These are phyloP conservation scores for Leccinum fuscescens DNA, from an alignment of 1,284 basidiomycete genomes.

Conservation along the genomic window DNA sequence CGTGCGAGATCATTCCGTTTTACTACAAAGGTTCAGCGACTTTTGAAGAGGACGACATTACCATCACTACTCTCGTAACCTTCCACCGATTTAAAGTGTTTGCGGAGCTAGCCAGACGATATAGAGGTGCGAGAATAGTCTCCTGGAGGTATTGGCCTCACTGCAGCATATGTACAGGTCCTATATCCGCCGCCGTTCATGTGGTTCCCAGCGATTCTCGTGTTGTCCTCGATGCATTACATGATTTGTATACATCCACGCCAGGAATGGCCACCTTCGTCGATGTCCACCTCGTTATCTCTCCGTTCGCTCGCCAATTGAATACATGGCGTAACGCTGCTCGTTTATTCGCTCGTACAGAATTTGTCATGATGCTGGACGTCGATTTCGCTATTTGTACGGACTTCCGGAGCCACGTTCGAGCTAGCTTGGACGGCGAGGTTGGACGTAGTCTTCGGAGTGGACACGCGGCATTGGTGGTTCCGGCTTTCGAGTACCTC, in stretches of 20 bases:
- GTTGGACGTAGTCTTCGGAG: slow-evolving; percentile 41
- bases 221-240: slow-evolving; percentile 51
- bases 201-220: slow-evolving; percentile 42
- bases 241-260: slow-evolving; percentile 62
- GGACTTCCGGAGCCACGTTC: slow-evolving; percentile 62
- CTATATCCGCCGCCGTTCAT: slow-evolving; percentile 80
- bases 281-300: slow-evolving; percentile 85
- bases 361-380: slow-evolving; percentile 85
- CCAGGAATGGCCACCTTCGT: slow-evolving; percentile 66
- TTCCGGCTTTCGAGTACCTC: slow-evolving; percentile 78
- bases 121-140: slow-evolving; percentile 53
- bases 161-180: slow-evolving; percentile 46
- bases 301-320: slow-evolving; percentile 77
- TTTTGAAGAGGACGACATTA: slow-evolving; percentile 65
- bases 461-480: slow-evolving; percentile 66
- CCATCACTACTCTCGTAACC: slow-evolving; percentile 81
- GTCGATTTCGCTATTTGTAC: slow-evolving; percentile 84
- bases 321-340: slow-evolving; percentile 87
- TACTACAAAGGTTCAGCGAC: slow-evolving; percentile 63
- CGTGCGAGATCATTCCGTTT: slow-evolving; percentile 74
- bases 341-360: slow-evolving; percentile 74
- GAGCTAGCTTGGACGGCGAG: slow-evolving; percentile 21
- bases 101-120: slow-evolving; percentile 63
- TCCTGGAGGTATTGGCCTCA: background rate
- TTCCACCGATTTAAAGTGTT: slow-evolving; percentile 75